Conservation (phyloP, 1,284 basidiomycete species). For the Wallemia mellicola region DNA sequence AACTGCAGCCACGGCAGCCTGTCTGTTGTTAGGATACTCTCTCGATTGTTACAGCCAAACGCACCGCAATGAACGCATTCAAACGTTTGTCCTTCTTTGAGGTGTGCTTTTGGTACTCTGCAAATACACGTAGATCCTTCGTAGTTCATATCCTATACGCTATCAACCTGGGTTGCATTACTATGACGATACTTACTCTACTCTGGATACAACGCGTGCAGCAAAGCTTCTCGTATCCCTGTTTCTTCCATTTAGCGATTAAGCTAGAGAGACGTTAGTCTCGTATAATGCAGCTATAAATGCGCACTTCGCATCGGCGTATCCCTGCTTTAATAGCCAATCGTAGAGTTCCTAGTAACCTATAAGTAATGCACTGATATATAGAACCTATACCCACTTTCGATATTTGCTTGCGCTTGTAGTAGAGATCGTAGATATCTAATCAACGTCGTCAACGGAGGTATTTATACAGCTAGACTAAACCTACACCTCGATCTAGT, state of each 20-base stretch:
- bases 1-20: slow-evolving; percentile 57
- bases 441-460: neutral
- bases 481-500: slow-evolving; percentile 32
- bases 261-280: slow-evolving; percentile 25
- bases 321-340: slow-evolving; percentile 91
- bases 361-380: neutral
- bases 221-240: slow-evolving; percentile 53
- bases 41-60: slow-evolving; percentile 14
- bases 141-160: slow-evolving; percentile 78
- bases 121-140: slow-evolving; percentile 98
- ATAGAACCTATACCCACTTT: neutral
- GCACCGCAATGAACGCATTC: slow-evolving; percentile 87
- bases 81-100: slow-evolving; percentile 72
- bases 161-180: neutral
- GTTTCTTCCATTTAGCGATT: slow-evolving; percentile 98
- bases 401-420: neutral
- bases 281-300: neutral
- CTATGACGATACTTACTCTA: slow-evolving; percentile 23
- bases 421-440: neutral
- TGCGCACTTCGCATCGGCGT: slow-evolving; percentile 82
- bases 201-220: slow-evolving; percentile 93
- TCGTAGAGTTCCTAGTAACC: slow-evolving; percentile 50
- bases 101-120: slow-evolving; percentile 75
- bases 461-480: neutral
- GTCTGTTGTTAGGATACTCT: slow-evolving; percentile 3